Conservation (phyloP, 129 eudicot species). For the Silybum marianum region DNA sequence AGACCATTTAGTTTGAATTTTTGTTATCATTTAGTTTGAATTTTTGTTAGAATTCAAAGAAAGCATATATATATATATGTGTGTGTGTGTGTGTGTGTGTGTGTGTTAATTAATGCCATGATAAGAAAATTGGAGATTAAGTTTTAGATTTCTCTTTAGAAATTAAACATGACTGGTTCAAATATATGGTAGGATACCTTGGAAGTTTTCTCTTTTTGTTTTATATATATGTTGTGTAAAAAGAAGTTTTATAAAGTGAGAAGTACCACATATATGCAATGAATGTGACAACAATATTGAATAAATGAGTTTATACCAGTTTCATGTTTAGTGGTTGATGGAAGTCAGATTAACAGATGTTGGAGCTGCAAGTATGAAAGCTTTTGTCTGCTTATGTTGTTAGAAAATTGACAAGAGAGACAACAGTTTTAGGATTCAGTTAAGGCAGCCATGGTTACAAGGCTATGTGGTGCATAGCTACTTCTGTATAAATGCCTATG, state of each 20-base stretch:
- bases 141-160: not conserved
- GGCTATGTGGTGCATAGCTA: conserved; percentile 45
- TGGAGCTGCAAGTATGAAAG: conserved; percentile 44
- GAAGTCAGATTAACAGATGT: conserved; percentile 46
- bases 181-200: not conserved
- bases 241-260: conserved; percentile 18
- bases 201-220: conserved; percentile 29
- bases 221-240: conserved; percentile 26
- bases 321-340: conserved; percentile 45
- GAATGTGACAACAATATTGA: conserved; percentile 40
- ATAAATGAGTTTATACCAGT: conserved; percentile 46
- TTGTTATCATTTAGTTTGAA: no score
- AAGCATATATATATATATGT: no score
- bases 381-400: conserved; percentile 44
- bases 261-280: conserved; percentile 39
- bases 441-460: conserved; percentile 47
- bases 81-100: no score
- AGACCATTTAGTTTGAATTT: not conserved
- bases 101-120: no score
- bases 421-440: conserved; percentile 46
- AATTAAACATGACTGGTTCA: not conserved
- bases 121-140: not conserved
- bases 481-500: conserved; percentile 47
- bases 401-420: conserved; percentile 44
- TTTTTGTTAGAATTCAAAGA: no score